These are phyloP conservation scores for Cladosporium sphaerospermum DNA, from an alignment of 2,329 filamentous ascomycete genomes.

Conservation along the genomic window DNA sequence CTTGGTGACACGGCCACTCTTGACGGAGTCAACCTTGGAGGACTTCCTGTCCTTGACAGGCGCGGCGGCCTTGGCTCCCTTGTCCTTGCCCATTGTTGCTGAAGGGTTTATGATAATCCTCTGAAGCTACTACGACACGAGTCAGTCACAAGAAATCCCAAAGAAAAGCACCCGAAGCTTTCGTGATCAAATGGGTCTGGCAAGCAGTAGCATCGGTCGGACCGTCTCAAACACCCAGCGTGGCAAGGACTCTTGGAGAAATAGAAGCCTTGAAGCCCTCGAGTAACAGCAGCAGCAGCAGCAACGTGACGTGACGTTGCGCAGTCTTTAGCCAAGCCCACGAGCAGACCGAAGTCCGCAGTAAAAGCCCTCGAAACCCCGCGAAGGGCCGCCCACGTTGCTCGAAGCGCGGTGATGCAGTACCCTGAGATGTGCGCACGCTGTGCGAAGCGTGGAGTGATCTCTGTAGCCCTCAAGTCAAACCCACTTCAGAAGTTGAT, in stretches of 20 bases:
- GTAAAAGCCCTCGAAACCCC: constrained; percentile 31
- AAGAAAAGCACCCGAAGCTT: constrained; percentile 18
- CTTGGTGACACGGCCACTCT: constrained; percentile 64
- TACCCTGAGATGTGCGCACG: constrained; percentile 13
- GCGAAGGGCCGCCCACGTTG: constrained; percentile 16
- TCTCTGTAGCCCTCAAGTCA: constrained; percentile 30
- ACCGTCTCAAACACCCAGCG: constrained; percentile 34
- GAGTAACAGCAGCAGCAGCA: constrained; percentile 28
- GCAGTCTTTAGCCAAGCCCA: constrained; percentile 24
- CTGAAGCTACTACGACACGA: constrained; percentile 5
- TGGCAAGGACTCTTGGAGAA: constrained; percentile 20
- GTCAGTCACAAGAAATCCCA: constrained; percentile 18
- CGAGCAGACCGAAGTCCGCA: constrained; percentile 25
- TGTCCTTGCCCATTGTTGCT: constrained; percentile 40
- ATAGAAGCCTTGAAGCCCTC: constrained; percentile 39
- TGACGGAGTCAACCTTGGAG: constrained; percentile 42
- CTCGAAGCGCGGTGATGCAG: not conserved
- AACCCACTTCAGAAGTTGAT: constrained; percentile 21
- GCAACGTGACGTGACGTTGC: constrained; percentile 14
- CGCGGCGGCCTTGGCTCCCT: constrained; percentile 31
- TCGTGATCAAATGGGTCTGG: constrained; percentile 9
- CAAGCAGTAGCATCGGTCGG: constrained; percentile 14
- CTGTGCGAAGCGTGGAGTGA: constrained; percentile 16
- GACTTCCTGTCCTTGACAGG: constrained; percentile 24
- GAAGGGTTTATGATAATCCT: constrained; percentile 28